Evolutionary conservation across 2,329 filamentous ascomycete species (phyloP), one percentile per base, ranked within the genome.

Genomic region (Diaporthe vaccinii): DNA sequence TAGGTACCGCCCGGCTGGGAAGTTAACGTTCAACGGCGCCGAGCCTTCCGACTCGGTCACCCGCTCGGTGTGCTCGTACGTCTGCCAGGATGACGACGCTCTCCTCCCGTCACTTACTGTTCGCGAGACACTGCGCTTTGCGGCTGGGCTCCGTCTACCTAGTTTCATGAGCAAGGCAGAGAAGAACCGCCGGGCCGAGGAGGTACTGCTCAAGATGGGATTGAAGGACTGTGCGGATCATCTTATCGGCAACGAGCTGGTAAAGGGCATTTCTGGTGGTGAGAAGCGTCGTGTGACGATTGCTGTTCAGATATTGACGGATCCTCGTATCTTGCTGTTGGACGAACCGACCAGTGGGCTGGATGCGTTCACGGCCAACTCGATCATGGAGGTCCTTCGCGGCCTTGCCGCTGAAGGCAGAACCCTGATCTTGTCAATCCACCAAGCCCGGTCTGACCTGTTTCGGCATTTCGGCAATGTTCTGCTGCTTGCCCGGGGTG

Each of bases 261-360:
- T 94, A 78, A 95, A 95, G 81, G 93, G 94, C 0, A 95, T 96
- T 41, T 95, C 93, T 12, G 94, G 94, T 3, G 94, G 94, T 25
- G 93, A 96, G 82, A 95, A 95, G 83, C 88, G 94, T 3, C 89
- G 94, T 73, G 93, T 95, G 8, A 93, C 92, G 3, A 95, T 96
- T 76, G 94, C 93, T 0, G 91, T 95, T 0, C 94, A 96, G 78
- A 92, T 95, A 9, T 86, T 96, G 15, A 95, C 93, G 0, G 93
- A 95, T 75, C 94, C 94, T 1, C 90, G 91, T 1, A 89, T 96
- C 2, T 84, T 96, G 1, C 85, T 96, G 0, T 88, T 96, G 0
- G 94, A 96, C 76, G 94, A 96, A 78, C 94, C 94, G 0, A 93
- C 94, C 0, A 94, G 92, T 4, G 94, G 94, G 0, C 84, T 95